phyloP scores from a whole-genome alignment of 306 rosid genomes.

The Vigna unguiculata region DNA sequence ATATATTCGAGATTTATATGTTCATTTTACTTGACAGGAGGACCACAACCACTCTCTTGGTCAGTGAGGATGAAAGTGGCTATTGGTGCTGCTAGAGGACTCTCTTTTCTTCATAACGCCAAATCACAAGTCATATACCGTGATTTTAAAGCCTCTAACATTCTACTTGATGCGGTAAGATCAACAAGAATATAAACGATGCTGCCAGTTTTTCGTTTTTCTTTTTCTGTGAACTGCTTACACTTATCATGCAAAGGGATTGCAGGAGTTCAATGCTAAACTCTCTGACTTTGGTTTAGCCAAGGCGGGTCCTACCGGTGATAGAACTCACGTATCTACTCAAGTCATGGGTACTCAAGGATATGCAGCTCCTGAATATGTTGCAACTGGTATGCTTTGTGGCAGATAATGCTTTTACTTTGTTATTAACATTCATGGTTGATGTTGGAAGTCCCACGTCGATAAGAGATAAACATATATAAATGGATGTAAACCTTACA shows the following conservation, averaged over 20 bases:
- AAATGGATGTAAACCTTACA: too few relatives aligned
- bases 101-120: slow-evolving; percentile 92
- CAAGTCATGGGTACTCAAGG: slow-evolving; percentile 97
- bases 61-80: slow-evolving; percentile 91
- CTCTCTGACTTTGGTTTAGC: slow-evolving; percentile 99
- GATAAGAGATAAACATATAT: too few relatives aligned
- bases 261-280: slow-evolving; percentile 86
- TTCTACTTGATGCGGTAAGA: slow-evolving; percentile 86
- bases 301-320: slow-evolving; percentile 96
- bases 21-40: slow-evolving; percentile 64
- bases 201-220: background rate
- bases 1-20: slow-evolving; percentile 16
- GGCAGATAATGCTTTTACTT: slow-evolving; percentile 38
- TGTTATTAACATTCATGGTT: background rate
- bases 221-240: slow-evolving; percentile 19
- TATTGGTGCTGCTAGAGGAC: slow-evolving; percentile 93
- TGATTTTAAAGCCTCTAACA: slow-evolving; percentile 95
- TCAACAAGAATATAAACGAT: background rate
- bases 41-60: slow-evolving; percentile 94
- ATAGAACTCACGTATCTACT: slow-evolving; percentile 93
- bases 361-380: slow-evolving; percentile 97
- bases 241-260: slow-evolving; percentile 34
- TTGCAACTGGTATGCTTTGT: slow-evolving; percentile 82
- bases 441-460: too few relatives aligned
- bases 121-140: slow-evolving; percentile 94